Base-by-base conservation (phyloP, 306 rosid species). In the Sindora glabra region DNA sequence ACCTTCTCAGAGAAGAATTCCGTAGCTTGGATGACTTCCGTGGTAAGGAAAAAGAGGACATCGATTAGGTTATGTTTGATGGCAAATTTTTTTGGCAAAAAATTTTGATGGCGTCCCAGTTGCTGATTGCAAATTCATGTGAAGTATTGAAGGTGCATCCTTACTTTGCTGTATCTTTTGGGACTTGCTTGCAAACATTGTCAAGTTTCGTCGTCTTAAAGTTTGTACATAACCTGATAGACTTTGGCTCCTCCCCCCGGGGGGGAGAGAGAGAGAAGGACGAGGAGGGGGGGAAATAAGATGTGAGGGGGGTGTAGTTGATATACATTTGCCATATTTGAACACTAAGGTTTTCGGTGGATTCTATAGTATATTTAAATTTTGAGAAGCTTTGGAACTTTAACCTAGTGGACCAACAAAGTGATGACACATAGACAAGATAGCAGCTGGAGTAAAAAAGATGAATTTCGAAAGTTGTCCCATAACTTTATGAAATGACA, bases 1-100 rank as follows among this genome's bases (percentile, higher is more conserved):
- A 42, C 73, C 69, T 92, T 76, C 96, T 92, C 45, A 72, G 56
- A 36, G 95, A 89, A 71, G 94, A 89, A 55, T 92, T 80, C 69
- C 76, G 81, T 5, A 78, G 89, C 65, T 67, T 92, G 86, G 95
- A 80, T 1, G 89, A 89, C 65, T 92, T 92, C 37, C 96, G 87
- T 8, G 85, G 90, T 3, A 83, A 78, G 70, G 99, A 92, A 70
- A 85, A 77, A 70, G 88, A 78, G 56, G 78, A 65, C 32, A 3
- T 32, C 17, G 55, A 47, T 41, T 77, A 75, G 71, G 34, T 46
- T 62, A 56, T 12, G 54, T n/a, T n/a, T 13, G 64, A 36, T 54
- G 59, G 67, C 67, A 10, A 39, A 63, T 75, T 59, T 69, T 53
- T n/a, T 12, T 49, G 73, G 54, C 41, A 23, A 17, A 19, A 69